Conservation (phyloP, 768 basidiomycete genomes). For the Pisolithus microcarpus region DNA sequence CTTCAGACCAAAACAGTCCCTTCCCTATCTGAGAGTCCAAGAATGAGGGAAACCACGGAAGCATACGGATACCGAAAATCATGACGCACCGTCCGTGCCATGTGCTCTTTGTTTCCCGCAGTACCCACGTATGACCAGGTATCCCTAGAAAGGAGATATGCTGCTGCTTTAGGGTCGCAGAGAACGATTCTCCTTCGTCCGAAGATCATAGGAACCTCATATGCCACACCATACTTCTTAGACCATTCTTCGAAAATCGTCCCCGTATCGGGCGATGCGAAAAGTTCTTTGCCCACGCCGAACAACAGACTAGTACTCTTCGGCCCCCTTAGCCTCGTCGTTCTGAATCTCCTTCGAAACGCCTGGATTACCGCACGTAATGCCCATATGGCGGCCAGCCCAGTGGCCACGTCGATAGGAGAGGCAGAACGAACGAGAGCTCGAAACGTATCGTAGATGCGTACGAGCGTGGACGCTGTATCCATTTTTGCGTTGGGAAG, state of each 20-base stretch:
- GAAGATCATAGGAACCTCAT: slow-evolving; percentile 29
- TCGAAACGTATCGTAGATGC: no score
- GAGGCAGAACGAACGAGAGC: no score
- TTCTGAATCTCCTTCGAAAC: not conserved
- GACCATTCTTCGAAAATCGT: slow-evolving; percentile 38
- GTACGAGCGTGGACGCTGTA: no score
- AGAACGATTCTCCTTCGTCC: slow-evolving; percentile 31
- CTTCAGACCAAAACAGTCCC: not conserved
- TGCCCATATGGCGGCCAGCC: not conserved
- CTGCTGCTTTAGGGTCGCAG: slow-evolving; percentile 40
- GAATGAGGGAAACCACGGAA: not conserved
- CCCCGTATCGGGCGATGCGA: not conserved
- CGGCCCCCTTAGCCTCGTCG: not conserved
- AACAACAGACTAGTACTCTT: not conserved
- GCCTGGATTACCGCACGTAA: not conserved
- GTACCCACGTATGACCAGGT: slow-evolving; percentile 40
- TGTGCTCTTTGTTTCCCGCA: slow-evolving; percentile 26
- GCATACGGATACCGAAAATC: not conserved
- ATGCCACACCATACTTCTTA: slow-evolving; percentile 38
- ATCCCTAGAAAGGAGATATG: slow-evolving; percentile 43
- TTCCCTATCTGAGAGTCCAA: slow-evolving; percentile 18
- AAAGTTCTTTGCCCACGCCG: not conserved
- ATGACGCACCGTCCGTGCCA: slow-evolving; percentile 22
- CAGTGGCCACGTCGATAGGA: not conserved
- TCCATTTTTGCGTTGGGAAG: no score